phyloP scores from a whole-genome alignment of 1,284 basidiomycete species.

The Xerocomus subilludens region DNA sequence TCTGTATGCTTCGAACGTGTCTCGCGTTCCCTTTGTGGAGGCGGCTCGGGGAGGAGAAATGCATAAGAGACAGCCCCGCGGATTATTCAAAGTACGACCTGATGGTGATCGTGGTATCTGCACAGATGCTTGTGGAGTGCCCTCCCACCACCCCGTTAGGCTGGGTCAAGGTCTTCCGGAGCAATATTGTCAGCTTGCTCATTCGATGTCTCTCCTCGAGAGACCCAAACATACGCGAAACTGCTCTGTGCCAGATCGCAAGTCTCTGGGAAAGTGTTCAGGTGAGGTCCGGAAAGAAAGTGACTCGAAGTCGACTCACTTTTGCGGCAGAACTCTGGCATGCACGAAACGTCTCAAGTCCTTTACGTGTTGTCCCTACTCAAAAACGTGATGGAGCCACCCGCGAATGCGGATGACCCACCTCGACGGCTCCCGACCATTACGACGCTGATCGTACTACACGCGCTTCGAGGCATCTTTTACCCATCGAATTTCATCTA shows the following conservation, averaged over 20 bases:
- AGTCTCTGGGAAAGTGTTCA: conserved; percentile 66
- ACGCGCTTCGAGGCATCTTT: conserved; percentile 65
- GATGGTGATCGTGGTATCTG: conserved; percentile 78
- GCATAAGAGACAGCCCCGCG: conserved; percentile 37
- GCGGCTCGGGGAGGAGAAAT: conserved; percentile 55
- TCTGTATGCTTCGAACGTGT: conserved; percentile 77
- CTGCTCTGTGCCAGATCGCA: conserved; percentile 67
- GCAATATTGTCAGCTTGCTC: conserved; percentile 80
- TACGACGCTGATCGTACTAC: conserved; percentile 77
- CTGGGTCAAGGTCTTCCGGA: conserved; percentile 91
- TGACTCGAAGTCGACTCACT: conserved; percentile 20
- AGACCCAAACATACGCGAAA: conserved; percentile 67
- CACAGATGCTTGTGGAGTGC: conserved; percentile 69
- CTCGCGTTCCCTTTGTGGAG: conserved; percentile 76
- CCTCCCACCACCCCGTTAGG: conserved; percentile 63
- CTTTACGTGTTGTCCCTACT: conserved; percentile 80
- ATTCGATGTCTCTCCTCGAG: conserved; percentile 80
- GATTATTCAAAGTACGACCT: conserved; percentile 79
- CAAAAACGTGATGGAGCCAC: conserved; percentile 67
- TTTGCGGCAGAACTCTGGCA: conserved; percentile 64
- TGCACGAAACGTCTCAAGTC: conserved; percentile 86
- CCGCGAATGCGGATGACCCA: conserved; percentile 55
- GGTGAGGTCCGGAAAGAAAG: conserved; percentile 55
- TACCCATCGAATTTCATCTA: conserved; percentile 68
- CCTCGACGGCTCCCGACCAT: conserved; percentile 75